Evolutionary conservation across 768 basidiomycete genomes (phyloP), one percentile per base, ranked within the genome.

Genomic region (Amylocystis lapponica): DNA sequence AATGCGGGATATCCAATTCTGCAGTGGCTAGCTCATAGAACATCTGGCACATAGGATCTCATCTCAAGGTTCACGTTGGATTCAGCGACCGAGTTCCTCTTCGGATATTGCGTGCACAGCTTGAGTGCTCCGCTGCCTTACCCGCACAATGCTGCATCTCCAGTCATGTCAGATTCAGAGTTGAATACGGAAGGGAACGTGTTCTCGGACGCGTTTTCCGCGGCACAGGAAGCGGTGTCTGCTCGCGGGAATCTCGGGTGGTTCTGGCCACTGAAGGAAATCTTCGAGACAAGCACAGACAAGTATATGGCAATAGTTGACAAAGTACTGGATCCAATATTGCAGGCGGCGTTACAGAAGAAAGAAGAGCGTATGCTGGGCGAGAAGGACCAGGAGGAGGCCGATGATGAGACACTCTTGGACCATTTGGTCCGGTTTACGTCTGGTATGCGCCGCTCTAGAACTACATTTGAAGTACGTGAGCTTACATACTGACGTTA

Each of bases 51-150:
- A 20, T 27, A 64, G 56, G 73, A 72, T 36, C 44, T 71, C 32
- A 53, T 60, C 2, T 61, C 61, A 1, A 55, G 65, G 2, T 78
- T 77, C 56, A 76, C 78, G 1, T 57, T 81, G 26, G 79, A 82
- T 52, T 76, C 75, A 1, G 75, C 76, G 0, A 72, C 76, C 0
- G 74, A 75, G 20, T 79, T 81, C 52, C 57, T 78, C 32, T 76
- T 76, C 41, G 75, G 74, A 3, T 54, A 56, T 27, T 63, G 66
- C 17, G 59, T 75, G 3, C 45, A 69, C 50, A 64, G 66, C 17
- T 54, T 77, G 14, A 43, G 50, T 7, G 55, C 56, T 0, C 49
- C 53, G 2, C 58, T 77, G 2, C 66, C 68, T 0, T 67, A 66
- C 41, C 70, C 74, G 1, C 61, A 8, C 20, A 53, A 59, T 25